A percentile compares a stretch with the other conserved stretches of the same genome.
Conservation (phyloP, 2,329 filamentous ascomycete species). For the Colletotrichum lentis region DNA sequence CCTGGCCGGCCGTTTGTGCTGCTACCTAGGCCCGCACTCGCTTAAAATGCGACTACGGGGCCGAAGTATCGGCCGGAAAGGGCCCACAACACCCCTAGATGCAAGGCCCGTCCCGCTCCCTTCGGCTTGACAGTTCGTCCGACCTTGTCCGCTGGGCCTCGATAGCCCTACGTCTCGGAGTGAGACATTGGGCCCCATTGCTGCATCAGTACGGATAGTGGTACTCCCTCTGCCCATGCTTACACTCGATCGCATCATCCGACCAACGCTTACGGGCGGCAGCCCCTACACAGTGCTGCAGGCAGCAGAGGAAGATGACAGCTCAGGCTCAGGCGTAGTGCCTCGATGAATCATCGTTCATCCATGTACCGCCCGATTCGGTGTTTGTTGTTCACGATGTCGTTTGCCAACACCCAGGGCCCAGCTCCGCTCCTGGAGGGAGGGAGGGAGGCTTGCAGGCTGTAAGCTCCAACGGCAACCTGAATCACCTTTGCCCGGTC, state of each 20-base stretch:
- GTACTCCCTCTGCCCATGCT: not conserved
- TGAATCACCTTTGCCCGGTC: not conserved
- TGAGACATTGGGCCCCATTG: too few species aligned
- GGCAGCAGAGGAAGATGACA: not conserved
- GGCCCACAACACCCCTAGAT: constrained; percentile 18
- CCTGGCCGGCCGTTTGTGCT: too few species aligned
- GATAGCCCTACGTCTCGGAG: too few species aligned
- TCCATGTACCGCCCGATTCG: not conserved
- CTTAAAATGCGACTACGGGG: not conserved
- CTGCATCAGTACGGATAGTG: too few species aligned
- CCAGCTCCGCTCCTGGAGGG: not conserved
- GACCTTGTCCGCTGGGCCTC: not conserved
- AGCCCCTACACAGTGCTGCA: not conserved
- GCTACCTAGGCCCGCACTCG: not conserved
- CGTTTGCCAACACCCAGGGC: not conserved
- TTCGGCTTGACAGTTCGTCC: constrained; percentile 31
- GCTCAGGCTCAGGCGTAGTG: not conserved
- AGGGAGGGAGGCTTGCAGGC: not conserved
- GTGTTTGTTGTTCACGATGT: not conserved
- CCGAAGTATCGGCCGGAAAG: not conserved
- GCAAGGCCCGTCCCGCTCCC: constrained; percentile 1
- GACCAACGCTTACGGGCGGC: not conserved
- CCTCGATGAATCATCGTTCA: not conserved
- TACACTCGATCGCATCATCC: not conserved
- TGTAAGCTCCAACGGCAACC: not conserved